Base-by-base conservation (phyloP, 108 stramenopile species). In the Fragilaria crotonensis region DNA sequence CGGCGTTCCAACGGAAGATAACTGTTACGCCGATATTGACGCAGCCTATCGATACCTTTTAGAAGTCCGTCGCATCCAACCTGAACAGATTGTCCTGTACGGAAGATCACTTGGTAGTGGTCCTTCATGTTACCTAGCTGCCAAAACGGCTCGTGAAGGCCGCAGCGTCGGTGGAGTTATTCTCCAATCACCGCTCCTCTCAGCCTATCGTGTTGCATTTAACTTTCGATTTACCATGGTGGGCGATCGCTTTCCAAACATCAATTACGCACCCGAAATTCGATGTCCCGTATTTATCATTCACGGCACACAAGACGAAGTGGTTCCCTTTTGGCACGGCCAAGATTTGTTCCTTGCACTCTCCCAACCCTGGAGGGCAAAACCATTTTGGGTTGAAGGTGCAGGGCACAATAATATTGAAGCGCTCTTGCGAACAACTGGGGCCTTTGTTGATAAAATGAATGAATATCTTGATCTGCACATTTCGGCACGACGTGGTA, bases 401-500 rank as follows among this genome's bases (percentile, higher is more conserved):
- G 91, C 89, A 0, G 94, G 94, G 1, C 94, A 95, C 64, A 95
- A 95, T 66, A 95, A 95, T 49, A 91, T 95, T 54, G 94, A 95
- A 79, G 88, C 89, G 0, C 47, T 94, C 52, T 59, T 90, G 32
- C 57, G 87, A 57, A 78, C 88, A 44, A 84, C 86, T 20, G 88
- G 88, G 9, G 77, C 80, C 0, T 85, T 86, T 72, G 78, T 90
- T 2, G 78, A 85, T 67, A 89, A 84, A 41, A 29, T 89, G 17
- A 64, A 75, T n/a, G 88, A 93, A 62, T 93, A 86, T 76, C 53
- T 93, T 49, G 86, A 93, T 60, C 55, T 89, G 48, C 91, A 93
- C 58, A 71, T 93, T 3, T 55, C 72, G 30, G 91, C 91, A 29
- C 54, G 91, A 48, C 68, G 87, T 25, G 88, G 86, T 25, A 71